Conservation (phyloP, 495 filamentous ascomycete genomes). For the Penicillium bialowiezense region DNA sequence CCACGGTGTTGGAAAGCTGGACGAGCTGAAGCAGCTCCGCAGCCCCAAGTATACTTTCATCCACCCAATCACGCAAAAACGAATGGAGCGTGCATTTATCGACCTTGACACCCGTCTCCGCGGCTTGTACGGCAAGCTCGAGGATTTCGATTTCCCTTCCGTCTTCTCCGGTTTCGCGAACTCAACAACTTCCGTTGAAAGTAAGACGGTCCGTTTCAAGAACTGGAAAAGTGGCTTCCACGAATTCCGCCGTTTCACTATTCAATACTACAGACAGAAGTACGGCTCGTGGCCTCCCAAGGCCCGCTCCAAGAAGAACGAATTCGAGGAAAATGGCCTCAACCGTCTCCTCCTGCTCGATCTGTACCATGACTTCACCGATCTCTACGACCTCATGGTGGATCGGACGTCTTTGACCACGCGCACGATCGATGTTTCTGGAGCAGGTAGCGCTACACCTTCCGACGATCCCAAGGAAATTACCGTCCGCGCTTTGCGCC, state of each 20-base stretch:
- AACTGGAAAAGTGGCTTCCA: conserved; percentile 73
- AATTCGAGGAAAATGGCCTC: conserved; percentile 78
- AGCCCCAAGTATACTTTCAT: conserved; percentile 69
- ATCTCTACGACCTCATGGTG: conserved; percentile 84
- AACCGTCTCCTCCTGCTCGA: conserved; percentile 79
- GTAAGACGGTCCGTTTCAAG: conserved; percentile 76
- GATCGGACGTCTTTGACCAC: conserved; percentile 62
- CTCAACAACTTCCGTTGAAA: conserved; percentile 68
- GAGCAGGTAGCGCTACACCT: conserved; percentile 20
- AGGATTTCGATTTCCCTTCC: conserved; percentile 86
- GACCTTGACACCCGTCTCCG: conserved; percentile 69
- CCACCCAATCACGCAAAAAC: conserved; percentile 66
- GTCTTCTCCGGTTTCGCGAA: conserved; percentile 86
- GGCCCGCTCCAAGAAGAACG: conserved; percentile 86
- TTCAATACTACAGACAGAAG: conserved; percentile 73
- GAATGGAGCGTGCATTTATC: conserved; percentile 76
- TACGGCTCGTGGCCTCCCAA: conserved; percentile 96
- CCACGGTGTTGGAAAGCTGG: conserved; percentile 88
- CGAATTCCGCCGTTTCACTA: conserved; percentile 68
- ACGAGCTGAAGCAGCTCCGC: conserved; percentile 64
- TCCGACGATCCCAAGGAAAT: conserved; percentile 47
- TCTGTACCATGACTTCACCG: conserved; percentile 81
- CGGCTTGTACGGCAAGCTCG: conserved; percentile 63
- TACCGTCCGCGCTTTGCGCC: conserved; percentile 58
- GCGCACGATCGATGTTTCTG: conserved; percentile 44